Evolutionary conservation across 495 filamentous ascomycete genomes (phyloP).

Genomic region (Neurospora discreta): DNA sequence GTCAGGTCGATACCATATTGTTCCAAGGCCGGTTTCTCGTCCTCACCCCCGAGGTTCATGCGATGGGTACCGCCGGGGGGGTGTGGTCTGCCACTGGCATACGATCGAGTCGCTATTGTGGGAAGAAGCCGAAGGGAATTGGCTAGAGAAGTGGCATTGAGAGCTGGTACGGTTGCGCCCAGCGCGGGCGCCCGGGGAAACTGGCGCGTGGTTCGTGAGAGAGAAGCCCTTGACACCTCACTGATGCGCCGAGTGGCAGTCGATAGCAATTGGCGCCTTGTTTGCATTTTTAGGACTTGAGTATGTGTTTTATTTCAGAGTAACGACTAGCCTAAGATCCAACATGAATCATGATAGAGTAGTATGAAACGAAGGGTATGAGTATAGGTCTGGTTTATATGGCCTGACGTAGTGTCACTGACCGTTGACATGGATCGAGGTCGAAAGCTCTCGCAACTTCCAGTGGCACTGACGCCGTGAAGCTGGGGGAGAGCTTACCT

Average conservation of each 20-base stretch:
- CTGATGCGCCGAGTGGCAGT: constrained; percentile 26
- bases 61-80: constrained; percentile 86
- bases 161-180: constrained; percentile 6
- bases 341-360: background rate
- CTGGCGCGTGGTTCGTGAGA: constrained; percentile 13
- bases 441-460: constrained; percentile 25
- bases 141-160: background rate
- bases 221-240: constrained; percentile 20
- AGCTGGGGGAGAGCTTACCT: background rate
- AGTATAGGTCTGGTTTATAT: background rate
- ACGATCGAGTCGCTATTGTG: constrained; percentile 36
- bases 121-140: constrained; percentile 16
- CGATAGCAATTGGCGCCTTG: constrained; percentile 24
- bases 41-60: constrained; percentile 75
- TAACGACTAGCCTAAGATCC: background rate
- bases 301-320: background rate
- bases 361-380: background rate
- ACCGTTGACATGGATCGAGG: background rate
- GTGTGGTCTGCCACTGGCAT: constrained; percentile 70
- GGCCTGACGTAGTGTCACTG: background rate
- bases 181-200: constrained; percentile 9
- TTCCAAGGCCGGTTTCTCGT: constrained; percentile 77
- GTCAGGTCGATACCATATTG: constrained; percentile 88
- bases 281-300: constrained; percentile 22
- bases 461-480: background rate